Conservation (phyloP, 2,329 filamentous ascomycete species). For the Pseudocercospora musae region DNA sequence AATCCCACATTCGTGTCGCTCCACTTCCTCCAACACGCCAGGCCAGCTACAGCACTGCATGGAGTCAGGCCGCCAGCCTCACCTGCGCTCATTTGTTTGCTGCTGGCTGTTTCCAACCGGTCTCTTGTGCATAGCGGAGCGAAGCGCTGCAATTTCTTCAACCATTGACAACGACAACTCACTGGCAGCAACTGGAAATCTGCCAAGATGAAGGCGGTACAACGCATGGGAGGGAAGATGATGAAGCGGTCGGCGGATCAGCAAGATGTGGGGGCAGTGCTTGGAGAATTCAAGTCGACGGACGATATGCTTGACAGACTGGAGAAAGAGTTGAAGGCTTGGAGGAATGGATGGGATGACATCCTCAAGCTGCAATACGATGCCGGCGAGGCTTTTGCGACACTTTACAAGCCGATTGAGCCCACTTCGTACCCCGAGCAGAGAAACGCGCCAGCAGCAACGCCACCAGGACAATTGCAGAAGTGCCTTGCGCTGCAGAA, state of each 20-base stretch:
- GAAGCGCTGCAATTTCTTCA: neutral
- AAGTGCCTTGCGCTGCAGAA: constrained; percentile 64
- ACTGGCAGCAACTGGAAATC: neutral
- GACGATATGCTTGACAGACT: constrained; percentile 73
- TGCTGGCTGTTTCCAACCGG: neutral
- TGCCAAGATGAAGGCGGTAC: constrained; percentile 47
- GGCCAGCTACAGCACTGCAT: neutral
- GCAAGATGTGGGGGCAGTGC: constrained; percentile 68
- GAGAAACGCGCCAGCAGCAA: constrained; percentile 55
- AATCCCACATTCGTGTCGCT: neutral
- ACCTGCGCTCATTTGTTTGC: neutral
- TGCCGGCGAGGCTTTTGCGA: constrained; percentile 65
- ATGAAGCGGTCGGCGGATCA: constrained; percentile 70
- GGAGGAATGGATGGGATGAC: constrained; percentile 74
- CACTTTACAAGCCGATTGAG: constrained; percentile 72
- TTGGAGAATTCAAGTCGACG: constrained; percentile 77
- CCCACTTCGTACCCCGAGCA: constrained; percentile 55
- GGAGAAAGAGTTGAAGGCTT: constrained; percentile 70
- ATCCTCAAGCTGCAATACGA: constrained; percentile 68
- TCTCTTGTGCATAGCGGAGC: neutral
- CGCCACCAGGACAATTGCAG: constrained; percentile 60
- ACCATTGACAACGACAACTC: neutral
- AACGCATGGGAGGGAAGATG: constrained; percentile 71
- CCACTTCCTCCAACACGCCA: constrained; percentile 1
- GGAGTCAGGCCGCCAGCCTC: neutral